Percentiles rank a stretch among this genome's conserved stretches.
Conservation (phyloP, 2,329 filamentous ascomycete genomes). For the Plenodomus tracheiphilus region DNA sequence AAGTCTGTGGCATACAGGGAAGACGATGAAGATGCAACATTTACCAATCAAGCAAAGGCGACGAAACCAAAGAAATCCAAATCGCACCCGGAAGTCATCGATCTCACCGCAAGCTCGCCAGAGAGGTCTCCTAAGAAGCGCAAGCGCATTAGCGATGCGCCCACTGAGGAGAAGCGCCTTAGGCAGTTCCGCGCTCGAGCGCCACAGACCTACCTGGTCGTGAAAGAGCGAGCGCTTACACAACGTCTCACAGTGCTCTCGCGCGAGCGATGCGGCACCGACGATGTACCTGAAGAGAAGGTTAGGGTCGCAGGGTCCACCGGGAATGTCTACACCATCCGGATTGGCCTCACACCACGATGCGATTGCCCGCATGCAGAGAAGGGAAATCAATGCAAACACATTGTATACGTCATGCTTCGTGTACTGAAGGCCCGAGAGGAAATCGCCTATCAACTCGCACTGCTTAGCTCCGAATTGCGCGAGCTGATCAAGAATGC, state of each 20-base stretch:
- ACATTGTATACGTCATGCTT: slow-evolving; percentile 63
- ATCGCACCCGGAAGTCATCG: slow-evolving; percentile 6
- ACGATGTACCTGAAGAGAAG: slow-evolving; percentile 54
- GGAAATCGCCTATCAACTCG: slow-evolving; percentile 62
- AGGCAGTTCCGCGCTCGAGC: slow-evolving; percentile 42
- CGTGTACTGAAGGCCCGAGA: slow-evolving; percentile 61
- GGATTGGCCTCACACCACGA: slow-evolving; percentile 55
- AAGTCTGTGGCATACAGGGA: slow-evolving; percentile 17
- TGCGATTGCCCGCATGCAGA: slow-evolving; percentile 60
- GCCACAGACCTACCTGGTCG: slow-evolving; percentile 51
- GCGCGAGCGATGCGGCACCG: slow-evolving; percentile 50
- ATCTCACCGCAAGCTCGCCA: slow-evolving; percentile 12
- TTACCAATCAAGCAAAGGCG: slow-evolving; percentile 3
- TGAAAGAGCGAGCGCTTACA: slow-evolving; percentile 53
- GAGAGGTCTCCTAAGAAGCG: slow-evolving; percentile 19
- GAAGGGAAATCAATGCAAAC: slow-evolving; percentile 66
- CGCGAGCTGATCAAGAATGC: slow-evolving; percentile 59
- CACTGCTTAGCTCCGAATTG: slow-evolving; percentile 62
- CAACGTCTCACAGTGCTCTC: slow-evolving; percentile 63
- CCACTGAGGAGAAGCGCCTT: slow-evolving; percentile 37
- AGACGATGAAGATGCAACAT: slow-evolving; percentile 6
- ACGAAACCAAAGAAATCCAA: slow-evolving; percentile 9
- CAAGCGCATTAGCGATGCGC: slow-evolving; percentile 16
- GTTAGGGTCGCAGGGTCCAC: slow-evolving; percentile 63
- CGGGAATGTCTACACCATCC: slow-evolving; percentile 64